Evolutionary conservation across 768 basidiomycete genomes (phyloP).

Genomic region (Nidula microcarpa): DNA sequence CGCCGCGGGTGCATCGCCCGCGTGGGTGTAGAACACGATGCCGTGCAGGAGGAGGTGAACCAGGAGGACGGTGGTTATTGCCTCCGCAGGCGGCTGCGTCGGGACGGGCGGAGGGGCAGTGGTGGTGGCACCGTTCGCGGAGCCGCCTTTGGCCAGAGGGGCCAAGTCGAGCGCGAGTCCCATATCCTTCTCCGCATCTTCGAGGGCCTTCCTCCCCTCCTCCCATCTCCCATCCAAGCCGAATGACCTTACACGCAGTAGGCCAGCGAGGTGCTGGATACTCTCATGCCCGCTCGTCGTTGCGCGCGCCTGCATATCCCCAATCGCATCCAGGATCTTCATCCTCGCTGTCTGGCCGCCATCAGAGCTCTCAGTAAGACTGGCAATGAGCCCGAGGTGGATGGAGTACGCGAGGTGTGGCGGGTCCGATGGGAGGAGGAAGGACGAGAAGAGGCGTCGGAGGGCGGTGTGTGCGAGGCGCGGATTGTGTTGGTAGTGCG

Average conservation of each 20-base stretch:
- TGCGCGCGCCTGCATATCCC: constrained; percentile 24
- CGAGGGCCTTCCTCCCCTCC: constrained; percentile 44
- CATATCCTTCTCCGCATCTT: constrained; percentile 46
- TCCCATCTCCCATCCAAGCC: constrained; percentile 54
- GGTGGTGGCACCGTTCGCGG: neutral
- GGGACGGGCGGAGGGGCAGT: constrained; percentile 5
- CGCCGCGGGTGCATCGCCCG: constrained; percentile 43
- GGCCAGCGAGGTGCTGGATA: constrained; percentile 46
- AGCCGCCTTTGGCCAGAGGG: neutral
- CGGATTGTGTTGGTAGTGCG: constrained; percentile 43
- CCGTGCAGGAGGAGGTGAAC: constrained; percentile 63
- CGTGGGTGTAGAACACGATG: constrained; percentile 59
- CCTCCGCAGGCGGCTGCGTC: neutral
- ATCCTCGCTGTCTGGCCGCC: constrained; percentile 10
- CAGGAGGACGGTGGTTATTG: constrained; percentile 26
- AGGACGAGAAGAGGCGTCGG: constrained; percentile 45
- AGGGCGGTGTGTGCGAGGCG: constrained; percentile 62
- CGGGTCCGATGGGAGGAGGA: constrained; percentile 42
- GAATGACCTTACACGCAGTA: constrained; percentile 56
- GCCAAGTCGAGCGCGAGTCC: constrained; percentile 26
- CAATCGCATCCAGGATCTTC: constrained; percentile 26
- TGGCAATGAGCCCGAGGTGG: constrained; percentile 53
- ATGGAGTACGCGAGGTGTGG: constrained; percentile 51
- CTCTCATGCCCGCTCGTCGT: constrained; percentile 29
- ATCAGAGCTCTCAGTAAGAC: constrained; percentile 16